Evolutionary conservation across 345 rosid genomes (phyloP), one percentile per base, ranked within the genome.

Genomic region (Brassica rapa): DNA sequence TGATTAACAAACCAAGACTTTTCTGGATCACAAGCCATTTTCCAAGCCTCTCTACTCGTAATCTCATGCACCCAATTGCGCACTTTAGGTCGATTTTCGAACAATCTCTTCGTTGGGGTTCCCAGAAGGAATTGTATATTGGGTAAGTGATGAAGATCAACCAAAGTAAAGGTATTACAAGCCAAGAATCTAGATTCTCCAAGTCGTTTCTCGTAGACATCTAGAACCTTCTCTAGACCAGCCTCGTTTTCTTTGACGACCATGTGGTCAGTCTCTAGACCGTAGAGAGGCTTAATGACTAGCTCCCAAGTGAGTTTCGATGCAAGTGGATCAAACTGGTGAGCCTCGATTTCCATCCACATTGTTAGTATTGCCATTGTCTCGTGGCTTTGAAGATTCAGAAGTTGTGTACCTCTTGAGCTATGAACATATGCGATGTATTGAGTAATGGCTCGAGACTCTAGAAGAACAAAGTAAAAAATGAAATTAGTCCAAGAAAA

Each of bases 341-440:
- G 96, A 11, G 87, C 88, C 81, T 94, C 98, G 3, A 86, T 80
- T 25, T 86, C 86, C 62, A 82, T 79, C 86, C 82, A 81, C 53
- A 70, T 73, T 16, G 73, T 66, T 49, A 77, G 7, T 16, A 57
- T 72, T 16, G 81, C 84, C 77, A 76, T 72, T 62, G 81, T 67
- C 53, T 67, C 62, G 49, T 76, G 80, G 67, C 68, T 75, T 61
- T 8, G 15, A 51, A 76, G 69, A n/a, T 72, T 66, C 11, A 81
- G 33, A 37, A 81, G 81, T 11, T 76, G 81, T 27, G 81, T 72
- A 3, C 84, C 84, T 81, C 70, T 77, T 72, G 77, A 24, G 29
- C 60, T 29, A 72, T 78, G 80, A 10, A 75, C 75, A 62, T 78
- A 71, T 19, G 83, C 76, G 9, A 83, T 71, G 84, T 73, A 83